phyloP scores from a whole-genome alignment of 2,329 filamentous ascomycete species.

The Stylonectria norvegica region DNA sequence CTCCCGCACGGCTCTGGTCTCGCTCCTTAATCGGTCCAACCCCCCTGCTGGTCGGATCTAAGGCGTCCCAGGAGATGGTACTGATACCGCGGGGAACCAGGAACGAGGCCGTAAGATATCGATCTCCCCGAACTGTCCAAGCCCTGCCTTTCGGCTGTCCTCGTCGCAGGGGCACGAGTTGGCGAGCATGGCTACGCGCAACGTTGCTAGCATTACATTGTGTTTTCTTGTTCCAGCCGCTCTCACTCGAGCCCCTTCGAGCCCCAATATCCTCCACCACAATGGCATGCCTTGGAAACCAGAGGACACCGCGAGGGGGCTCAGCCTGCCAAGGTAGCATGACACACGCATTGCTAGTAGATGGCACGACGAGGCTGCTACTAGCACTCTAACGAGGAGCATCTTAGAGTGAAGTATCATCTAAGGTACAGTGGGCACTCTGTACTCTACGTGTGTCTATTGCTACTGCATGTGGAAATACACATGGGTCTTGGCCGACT shows the following conservation, averaged over 20 bases:
- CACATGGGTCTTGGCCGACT: background rate
- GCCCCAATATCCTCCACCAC: background rate
- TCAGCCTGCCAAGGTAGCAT: conserved; percentile 6
- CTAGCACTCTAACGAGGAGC: background rate
- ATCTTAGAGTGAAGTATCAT: background rate
- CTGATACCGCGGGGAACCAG: background rate
- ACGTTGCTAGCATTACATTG: background rate
- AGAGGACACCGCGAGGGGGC: conserved; percentile 1
- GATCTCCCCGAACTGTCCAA: no score
- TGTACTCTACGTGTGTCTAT: no score
- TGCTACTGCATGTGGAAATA: no score
- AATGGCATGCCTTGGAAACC: no score
- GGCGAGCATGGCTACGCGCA: background rate
- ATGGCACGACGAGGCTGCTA: conserved; percentile 6
- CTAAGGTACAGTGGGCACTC: background rate
- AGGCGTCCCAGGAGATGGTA: background rate
- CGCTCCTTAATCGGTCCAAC: background rate
- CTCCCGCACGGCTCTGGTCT: background rate
- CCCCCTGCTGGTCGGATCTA: no score
- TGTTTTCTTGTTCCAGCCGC: background rate
- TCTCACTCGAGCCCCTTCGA: background rate
- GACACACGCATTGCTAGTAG: conserved; percentile 6
- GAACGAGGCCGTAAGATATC: background rate
- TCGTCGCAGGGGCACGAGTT: no score
- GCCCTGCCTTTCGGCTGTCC: no score